Percentiles rank a stretch among this genome's conserved stretches.
These are phyloP conservation scores for Akanthomyces uredinophilus DNA, from an alignment of 2,329 filamentous ascomycete species.

Conservation along the genomic window DNA sequence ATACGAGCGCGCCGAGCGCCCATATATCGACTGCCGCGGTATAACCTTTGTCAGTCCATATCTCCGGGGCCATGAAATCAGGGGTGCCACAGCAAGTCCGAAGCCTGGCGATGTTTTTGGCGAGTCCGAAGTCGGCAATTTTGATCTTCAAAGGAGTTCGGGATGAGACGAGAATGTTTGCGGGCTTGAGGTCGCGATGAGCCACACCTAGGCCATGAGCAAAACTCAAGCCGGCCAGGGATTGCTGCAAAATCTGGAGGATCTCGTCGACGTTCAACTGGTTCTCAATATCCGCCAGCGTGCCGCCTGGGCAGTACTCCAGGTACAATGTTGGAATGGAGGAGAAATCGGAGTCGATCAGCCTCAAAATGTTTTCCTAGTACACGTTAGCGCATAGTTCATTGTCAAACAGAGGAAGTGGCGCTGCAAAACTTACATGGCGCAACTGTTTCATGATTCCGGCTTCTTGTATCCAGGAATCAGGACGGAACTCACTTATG, in stretches of 20 bases:
- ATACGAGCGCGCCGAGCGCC: background rate
- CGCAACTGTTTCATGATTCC: background rate
- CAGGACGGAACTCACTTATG: accelerated
- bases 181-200: background rate
- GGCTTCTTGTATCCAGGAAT: background rate
- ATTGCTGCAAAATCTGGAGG: background rate
- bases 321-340: background rate
- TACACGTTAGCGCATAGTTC: background rate
- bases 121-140: background rate
- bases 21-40: slow-evolving; percentile 1
- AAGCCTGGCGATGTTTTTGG: background rate
- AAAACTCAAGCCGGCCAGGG: background rate
- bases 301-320: background rate
- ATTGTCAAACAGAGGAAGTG: background rate
- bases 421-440: background rate
- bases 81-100: background rate
- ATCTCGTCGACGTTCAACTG: background rate
- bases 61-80: background rate
- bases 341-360: background rate
- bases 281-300: background rate
- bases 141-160: background rate
- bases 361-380: background rate
- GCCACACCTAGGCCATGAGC: background rate
- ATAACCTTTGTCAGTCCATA: background rate
- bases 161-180: background rate